A percentile compares a stretch with the other conserved stretches of the same genome.
Evolutionary conservation across 2,329 filamentous ascomycete genomes (phyloP).

Genomic region (Stemphylium beticola): DNA sequence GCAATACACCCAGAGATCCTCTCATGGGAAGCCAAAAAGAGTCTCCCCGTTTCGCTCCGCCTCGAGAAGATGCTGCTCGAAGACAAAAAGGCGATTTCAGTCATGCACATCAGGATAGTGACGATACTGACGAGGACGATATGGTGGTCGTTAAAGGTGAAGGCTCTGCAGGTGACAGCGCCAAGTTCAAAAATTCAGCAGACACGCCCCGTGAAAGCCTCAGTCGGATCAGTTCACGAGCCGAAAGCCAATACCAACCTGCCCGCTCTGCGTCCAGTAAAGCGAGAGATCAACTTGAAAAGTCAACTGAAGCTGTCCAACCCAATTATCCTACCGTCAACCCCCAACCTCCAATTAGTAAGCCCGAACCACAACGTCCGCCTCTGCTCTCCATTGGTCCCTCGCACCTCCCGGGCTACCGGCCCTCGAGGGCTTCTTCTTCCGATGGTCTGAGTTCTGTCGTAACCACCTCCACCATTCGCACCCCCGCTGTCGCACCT

Average conservation of each 20-base stretch:
- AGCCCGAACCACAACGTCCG: slow-evolving; percentile 45
- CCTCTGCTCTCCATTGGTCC: slow-evolving; percentile 52
- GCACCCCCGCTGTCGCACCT: slow-evolving; percentile 37
- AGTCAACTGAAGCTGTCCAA: slow-evolving; percentile 30
- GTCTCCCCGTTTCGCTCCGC: slow-evolving; percentile 28
- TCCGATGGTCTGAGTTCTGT: slow-evolving; percentile 52
- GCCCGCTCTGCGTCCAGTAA: slow-evolving; percentile 26
- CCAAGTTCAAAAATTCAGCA: slow-evolving; percentile 28
- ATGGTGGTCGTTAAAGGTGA: slow-evolving; percentile 34
- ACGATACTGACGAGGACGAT: slow-evolving; percentile 44
- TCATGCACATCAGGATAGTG: slow-evolving; percentile 36
- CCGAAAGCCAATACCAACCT: slow-evolving; percentile 33
- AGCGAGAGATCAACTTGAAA: slow-evolving; percentile 31
- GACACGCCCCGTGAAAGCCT: slow-evolving; percentile 33
- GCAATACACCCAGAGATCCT: slow-evolving; percentile 24
- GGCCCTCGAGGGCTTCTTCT: slow-evolving; percentile 55
- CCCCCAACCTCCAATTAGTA: slow-evolving; percentile 32
- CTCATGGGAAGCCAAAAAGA: slow-evolving; percentile 14
- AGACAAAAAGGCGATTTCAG: slow-evolving; percentile 32
- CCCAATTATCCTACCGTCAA: slow-evolving; percentile 26
- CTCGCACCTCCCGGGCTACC: slow-evolving; percentile 57
- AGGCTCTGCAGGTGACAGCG: slow-evolving; percentile 26
- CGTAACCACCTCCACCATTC: slow-evolving; percentile 42
- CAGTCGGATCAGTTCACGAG: slow-evolving; percentile 28
- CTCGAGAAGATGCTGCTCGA: slow-evolving; percentile 27